Evolutionary conservation across 2,329 filamentous ascomycete genomes (phyloP).

Genomic region (Monosporascus ibericus): DNA sequence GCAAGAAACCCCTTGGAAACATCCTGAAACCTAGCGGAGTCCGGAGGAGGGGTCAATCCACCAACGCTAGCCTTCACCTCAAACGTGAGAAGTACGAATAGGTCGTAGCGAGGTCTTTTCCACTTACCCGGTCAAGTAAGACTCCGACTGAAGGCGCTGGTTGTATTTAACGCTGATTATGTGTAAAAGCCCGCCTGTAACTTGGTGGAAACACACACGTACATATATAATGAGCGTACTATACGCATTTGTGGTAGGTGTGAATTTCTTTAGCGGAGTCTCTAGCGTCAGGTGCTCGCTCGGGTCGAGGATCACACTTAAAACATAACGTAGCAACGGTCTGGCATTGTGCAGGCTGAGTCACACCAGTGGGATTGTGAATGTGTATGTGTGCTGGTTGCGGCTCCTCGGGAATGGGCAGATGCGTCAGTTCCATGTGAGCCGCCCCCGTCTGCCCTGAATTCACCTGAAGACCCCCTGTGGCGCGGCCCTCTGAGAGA

Average conservation of each 20-base stretch:
- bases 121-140: neutral
- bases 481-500: neutral
- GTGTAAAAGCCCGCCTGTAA: neutral
- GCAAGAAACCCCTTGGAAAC: neutral
- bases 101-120: neutral
- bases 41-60: neutral
- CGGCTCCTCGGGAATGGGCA: neutral
- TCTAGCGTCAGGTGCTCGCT: too few species aligned
- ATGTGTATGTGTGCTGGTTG: neutral
- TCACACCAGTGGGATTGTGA: neutral
- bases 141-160: neutral
- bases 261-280: too few species aligned
- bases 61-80: neutral
- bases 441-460: neutral
- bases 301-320: too few species aligned
- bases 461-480: neutral
- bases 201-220: too few species aligned
- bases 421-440: neutral
- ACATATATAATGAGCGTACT: too few species aligned
- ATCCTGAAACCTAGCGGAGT: neutral
- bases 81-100: neutral
- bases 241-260: too few species aligned
- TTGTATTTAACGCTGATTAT: neutral
- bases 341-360: too few species aligned
- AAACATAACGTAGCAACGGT: too few species aligned